Conservation (phyloP, 2,329 filamentous ascomycete species). For the Fusarium lyarnte region DNA sequence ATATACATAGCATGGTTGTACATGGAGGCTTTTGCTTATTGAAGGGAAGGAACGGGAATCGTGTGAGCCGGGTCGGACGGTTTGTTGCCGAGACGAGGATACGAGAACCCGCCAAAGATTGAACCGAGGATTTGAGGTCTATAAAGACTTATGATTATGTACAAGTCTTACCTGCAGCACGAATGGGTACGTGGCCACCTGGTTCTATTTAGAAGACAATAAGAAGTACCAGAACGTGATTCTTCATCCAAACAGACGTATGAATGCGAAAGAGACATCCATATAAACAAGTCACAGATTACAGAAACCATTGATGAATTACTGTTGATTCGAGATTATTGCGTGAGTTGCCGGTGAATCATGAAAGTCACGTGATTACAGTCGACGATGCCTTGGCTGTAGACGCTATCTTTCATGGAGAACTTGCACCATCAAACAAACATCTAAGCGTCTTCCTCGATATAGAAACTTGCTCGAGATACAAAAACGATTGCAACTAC, state of each 20-base stretch:
- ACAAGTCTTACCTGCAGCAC: background rate
- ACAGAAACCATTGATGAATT: background rate
- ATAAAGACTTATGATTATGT: background rate
- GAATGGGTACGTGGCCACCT: background rate
- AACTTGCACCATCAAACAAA: constrained; percentile 25
- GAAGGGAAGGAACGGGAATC: background rate
- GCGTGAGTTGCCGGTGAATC: background rate
- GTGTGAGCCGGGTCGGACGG: background rate
- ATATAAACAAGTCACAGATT: background rate
- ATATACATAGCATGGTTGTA: constrained; percentile 28
- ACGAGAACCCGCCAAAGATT: background rate
- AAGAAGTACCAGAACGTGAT: background rate
- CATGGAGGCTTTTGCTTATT: constrained; percentile 6
- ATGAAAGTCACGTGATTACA: constrained; percentile 27
- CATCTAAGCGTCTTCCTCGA: constrained; percentile 21
- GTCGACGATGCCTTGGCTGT: background rate
- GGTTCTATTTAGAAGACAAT: background rate
- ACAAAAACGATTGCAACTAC: background rate
- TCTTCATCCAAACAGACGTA: background rate
- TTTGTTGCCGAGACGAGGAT: background rate
- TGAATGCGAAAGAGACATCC: background rate
- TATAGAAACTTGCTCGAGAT: background rate
- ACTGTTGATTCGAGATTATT: background rate
- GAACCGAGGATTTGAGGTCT: background rate
- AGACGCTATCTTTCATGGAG: constrained; percentile 36